These are phyloP conservation scores for Kwoniella heveanensis DNA, from an alignment of 768 basidiomycete species.

Conservation along the genomic window DNA sequence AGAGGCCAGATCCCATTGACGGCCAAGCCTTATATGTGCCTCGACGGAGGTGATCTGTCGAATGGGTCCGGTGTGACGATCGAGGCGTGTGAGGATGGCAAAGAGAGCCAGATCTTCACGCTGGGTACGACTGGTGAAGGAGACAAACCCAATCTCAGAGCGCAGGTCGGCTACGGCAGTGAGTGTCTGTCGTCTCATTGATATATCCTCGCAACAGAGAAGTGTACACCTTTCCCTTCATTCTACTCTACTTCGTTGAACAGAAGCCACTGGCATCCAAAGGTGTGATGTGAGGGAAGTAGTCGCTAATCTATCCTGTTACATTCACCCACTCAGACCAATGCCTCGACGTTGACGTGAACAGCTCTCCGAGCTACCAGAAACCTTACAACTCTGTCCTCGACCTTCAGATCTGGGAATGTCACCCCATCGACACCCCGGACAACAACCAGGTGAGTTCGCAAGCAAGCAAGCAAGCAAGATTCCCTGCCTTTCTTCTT, in stretches of 20 bases:
- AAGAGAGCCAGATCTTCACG: constrained; percentile 8
- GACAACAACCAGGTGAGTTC: constrained; percentile 14
- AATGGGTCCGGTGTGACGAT: constrained; percentile 9
- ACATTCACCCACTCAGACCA: background rate
- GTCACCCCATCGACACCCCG: constrained; percentile 6
- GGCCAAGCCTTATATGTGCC: constrained; percentile 6
- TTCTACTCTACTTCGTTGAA: no score
- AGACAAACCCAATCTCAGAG: constrained; percentile 2
- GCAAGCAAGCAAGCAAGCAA: no score
- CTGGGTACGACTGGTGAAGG: constrained; percentile 11
- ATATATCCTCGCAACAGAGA: background rate
- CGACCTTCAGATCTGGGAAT: constrained; percentile 25
- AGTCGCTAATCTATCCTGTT: background rate
- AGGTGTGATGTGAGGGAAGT: no score
- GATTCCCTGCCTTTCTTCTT: no score
- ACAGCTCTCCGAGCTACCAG: constrained; percentile 3
- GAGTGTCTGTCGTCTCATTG: background rate
- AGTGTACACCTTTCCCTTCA: no score
- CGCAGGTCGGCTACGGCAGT: constrained; percentile 3
- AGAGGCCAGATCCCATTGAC: constrained; percentile 9
- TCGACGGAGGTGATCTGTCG: constrained; percentile 10
- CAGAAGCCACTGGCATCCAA: no score
- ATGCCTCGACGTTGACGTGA: constrained; percentile 17
- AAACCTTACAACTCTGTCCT: constrained; percentile 14
- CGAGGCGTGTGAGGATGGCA: constrained; percentile 15